These are phyloP conservation scores for Amylostereum chailletii DNA, from an alignment of 1,284 basidiomycete genomes.

Conservation along the genomic window DNA sequence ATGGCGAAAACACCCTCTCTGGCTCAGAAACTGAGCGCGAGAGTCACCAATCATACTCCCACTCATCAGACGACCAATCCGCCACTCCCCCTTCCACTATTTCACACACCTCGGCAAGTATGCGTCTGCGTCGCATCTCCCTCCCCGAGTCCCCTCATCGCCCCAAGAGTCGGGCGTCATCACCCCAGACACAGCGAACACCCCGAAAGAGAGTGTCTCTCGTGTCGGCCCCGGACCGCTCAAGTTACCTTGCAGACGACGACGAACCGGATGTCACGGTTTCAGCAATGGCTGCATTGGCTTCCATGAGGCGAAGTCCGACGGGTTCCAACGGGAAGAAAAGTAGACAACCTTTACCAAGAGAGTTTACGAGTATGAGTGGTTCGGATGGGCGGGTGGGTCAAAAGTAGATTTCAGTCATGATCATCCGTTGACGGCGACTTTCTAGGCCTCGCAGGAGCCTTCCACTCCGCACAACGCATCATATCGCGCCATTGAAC, in stretches of 20 bases:
- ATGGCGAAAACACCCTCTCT: slow-evolving; percentile 15
- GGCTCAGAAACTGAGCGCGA: slow-evolving; percentile 11
- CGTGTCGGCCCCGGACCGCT: slow-evolving; percentile 15
- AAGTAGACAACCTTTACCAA: slow-evolving; percentile 49
- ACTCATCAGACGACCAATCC: slow-evolving; percentile 19
- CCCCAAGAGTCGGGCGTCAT: neutral
- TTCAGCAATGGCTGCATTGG: slow-evolving; percentile 54
- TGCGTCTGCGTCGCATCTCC: slow-evolving; percentile 39
- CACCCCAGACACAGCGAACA: slow-evolving; percentile 19
- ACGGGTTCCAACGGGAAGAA: slow-evolving; percentile 30
- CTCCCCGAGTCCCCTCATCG: slow-evolving; percentile 47
- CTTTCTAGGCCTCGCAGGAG: slow-evolving; percentile 9
- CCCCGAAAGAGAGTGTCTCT: slow-evolving; percentile 36
- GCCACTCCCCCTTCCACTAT: slow-evolving; percentile 11
- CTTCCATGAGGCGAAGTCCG: slow-evolving; percentile 40
- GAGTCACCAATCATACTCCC: slow-evolving; percentile 11
- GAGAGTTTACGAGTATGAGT: slow-evolving; percentile 42
- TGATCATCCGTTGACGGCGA: neutral
- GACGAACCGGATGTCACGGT: slow-evolving; percentile 33
- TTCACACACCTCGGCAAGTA: slow-evolving; percentile 19
- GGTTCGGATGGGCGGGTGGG: slow-evolving; percentile 37
- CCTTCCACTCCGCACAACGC: slow-evolving; percentile 9
- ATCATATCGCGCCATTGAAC: slow-evolving; percentile 7
- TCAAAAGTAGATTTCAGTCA: slow-evolving; percentile 7
- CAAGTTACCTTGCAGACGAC: slow-evolving; percentile 17